A percentile compares a stretch with the other conserved stretches of the same genome.
Conservation (phyloP, 306 rosid genomes). For the Cicer yamashitae region DNA sequence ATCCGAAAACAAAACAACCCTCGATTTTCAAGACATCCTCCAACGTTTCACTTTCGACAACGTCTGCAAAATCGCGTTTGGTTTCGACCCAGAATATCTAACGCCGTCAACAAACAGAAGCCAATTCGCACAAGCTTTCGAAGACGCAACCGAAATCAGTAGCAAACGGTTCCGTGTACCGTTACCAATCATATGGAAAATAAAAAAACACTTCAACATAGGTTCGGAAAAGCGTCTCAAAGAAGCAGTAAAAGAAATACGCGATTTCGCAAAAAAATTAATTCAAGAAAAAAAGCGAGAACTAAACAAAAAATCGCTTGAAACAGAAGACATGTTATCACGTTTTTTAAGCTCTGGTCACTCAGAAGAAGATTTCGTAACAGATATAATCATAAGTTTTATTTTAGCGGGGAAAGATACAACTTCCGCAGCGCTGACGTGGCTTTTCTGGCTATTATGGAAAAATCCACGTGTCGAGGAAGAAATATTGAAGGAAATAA, state of each 20-base stretch:
- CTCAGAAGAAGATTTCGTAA: conserved; percentile 63
- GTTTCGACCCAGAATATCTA: conserved; percentile 67
- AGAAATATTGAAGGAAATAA: conserved; percentile 56
- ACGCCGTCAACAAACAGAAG: conserved; percentile 49
- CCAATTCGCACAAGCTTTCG: conserved; percentile 62
- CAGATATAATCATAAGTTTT: conserved; percentile 76
- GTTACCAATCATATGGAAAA: conserved; percentile 55
- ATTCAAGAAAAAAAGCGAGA: conserved; percentile 61
- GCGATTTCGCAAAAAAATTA: conserved; percentile 51
- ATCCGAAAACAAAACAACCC: conserved; percentile 9
- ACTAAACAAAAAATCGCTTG: conserved; percentile 45
- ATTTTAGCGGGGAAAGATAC: conserved; percentile 70
- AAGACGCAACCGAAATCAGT: conserved; percentile 52
- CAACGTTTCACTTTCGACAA: conserved; percentile 80
- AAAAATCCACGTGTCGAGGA: conserved; percentile 59
- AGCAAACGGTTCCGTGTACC: conserved; percentile 43
- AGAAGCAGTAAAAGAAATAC: conserved; percentile 48
- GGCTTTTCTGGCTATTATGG: conserved; percentile 73
- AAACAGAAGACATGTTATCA: conserved; percentile 61
- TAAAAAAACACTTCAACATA: conserved; percentile 50
- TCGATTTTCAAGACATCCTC: conserved; percentile 77
- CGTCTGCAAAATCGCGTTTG: conserved; percentile 72
- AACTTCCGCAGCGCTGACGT: conserved; percentile 67
- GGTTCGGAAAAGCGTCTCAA: conserved; percentile 63
- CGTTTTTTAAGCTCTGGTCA: conserved; percentile 58